These are phyloP conservation scores for Paraphaeosphaeria sporulosa DNA, from an alignment of 2,329 filamentous ascomycete genomes.

Conservation along the genomic window DNA sequence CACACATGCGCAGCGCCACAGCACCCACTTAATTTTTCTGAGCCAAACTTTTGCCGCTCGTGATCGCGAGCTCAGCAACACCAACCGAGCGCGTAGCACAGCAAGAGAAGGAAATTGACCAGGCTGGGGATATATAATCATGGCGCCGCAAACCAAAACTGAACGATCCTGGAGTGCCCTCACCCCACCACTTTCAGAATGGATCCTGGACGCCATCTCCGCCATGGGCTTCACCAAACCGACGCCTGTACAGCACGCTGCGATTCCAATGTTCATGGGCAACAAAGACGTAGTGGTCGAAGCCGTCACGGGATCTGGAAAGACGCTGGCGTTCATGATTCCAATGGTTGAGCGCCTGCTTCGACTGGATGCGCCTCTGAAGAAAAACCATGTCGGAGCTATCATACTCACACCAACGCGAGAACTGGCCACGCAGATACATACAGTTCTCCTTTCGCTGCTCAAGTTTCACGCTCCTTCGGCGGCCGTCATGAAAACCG, in stretches of 20 bases:
- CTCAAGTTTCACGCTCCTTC: conserved; percentile 85
- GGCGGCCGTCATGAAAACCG: conserved; percentile 69
- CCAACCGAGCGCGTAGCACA: neutral
- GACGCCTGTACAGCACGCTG: conserved; percentile 94
- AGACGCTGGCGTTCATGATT: conserved; percentile 69
- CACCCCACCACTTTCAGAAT: conserved; percentile 76
- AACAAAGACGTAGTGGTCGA: conserved; percentile 95
- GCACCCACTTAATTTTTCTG: conserved; percentile 27
- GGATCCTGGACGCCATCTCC: conserved; percentile 83
- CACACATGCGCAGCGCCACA: conserved; percentile 13
- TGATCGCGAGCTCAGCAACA: conserved; percentile 1
- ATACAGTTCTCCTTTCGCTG: conserved; percentile 78
- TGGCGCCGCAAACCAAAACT: conserved; percentile 44
- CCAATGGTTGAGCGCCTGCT: conserved; percentile 84
- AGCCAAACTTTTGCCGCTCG: conserved; percentile 17
- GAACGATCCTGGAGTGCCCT: conserved; percentile 71
- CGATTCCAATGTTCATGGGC: conserved; percentile 85
- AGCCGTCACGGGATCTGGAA: conserved; percentile 55
- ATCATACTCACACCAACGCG: conserved; percentile 94
- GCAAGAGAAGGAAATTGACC: conserved; percentile 6
- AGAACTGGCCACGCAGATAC: conserved; percentile 90
- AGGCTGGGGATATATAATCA: conserved; percentile 16
- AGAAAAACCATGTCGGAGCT: conserved; percentile 87
- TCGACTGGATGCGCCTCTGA: conserved; percentile 79
- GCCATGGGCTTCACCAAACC: conserved; percentile 87